Base-by-base conservation (phyloP, 108 stramenopile species). In the Cyclotella sp. region DNA sequence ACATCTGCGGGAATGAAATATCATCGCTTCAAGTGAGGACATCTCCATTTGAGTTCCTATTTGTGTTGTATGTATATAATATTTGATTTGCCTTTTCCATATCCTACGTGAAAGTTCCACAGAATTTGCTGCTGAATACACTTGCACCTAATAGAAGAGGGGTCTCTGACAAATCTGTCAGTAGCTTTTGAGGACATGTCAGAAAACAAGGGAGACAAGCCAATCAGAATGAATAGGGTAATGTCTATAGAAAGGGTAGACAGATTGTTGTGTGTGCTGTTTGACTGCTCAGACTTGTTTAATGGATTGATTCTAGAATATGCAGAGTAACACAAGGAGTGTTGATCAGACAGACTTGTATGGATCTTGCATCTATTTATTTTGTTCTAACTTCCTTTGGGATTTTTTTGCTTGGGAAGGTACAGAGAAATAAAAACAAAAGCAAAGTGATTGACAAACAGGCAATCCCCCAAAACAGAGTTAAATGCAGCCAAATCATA, bases 391-490 rank as follows among this genome's bases (percentile, higher is more conserved):
- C 21, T 11, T 47, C 46, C 4, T 68, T 54, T 18, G 52, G 9
- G 5, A 1, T 2, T 18, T 39, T 51, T 1, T 19, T 68, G 68
- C 1, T 15, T 42, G 39, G 16, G 14, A 7, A 42, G 12, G 44
- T 2, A 10, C 28, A n/a, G 14, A 0, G 28, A 52, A 73, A 53
- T 51, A 72, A 21, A 54, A 79, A 13, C 10, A 72, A 79, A 44
- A 63, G 43, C 45, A 79, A 69, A 4, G 79, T 68, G 10, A 79
- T 26, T 3, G 59, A 57, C 9, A 40, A 45, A 40, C 72, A 73
- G 10, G 64, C 53, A 18, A 63, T 26, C 22, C 79, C 79, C 79
- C 79, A 79, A 24, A 79, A 52, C 8, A 72, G 79, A 13, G 79
- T 79, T 5, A 79, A 30, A 39, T 79, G 72, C 1, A 72, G 72